phyloP scores from a whole-genome alignment of 352 stramenopile species.

The Pythium utonaiense region DNA sequence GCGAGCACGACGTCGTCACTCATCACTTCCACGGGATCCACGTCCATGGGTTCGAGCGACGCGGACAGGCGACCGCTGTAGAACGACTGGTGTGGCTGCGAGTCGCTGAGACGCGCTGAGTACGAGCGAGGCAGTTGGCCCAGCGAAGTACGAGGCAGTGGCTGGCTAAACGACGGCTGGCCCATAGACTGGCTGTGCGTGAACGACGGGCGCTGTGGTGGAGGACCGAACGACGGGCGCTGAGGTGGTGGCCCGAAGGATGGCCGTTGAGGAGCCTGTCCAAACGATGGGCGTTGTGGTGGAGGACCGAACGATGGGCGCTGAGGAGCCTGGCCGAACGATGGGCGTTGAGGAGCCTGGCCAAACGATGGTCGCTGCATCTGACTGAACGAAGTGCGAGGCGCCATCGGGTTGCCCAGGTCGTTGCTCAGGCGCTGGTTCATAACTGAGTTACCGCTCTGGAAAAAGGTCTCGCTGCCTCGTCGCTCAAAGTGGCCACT shows the following conservation, averaged over 20 bases:
- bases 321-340: slow-evolving; percentile 3
- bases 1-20: slow-evolving; percentile 22
- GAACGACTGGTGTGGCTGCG: slow-evolving; percentile 11
- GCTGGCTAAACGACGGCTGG: neutral
- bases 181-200: too few relatives aligned
- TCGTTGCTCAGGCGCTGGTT: slow-evolving; percentile 25
- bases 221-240: too few relatives aligned
- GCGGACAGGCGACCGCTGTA: slow-evolving; percentile 20
- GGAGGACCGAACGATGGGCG: neutral
- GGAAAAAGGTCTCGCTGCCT: slow-evolving; percentile 27
- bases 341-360: slow-evolving; percentile 4
- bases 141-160: slow-evolving; percentile 16
- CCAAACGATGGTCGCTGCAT: slow-evolving; percentile 6
- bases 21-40: slow-evolving; percentile 22
- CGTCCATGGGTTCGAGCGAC: slow-evolving; percentile 18
- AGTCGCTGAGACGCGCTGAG: slow-evolving; percentile 19
- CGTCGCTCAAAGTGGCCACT: slow-evolving; percentile 20
- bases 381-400: slow-evolving; percentile 14
- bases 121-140: slow-evolving; percentile 19
- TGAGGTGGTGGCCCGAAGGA: too few relatives aligned
- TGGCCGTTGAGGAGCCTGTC: slow-evolving; percentile 1
- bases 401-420: neutral
- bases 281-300: slow-evolving; percentile 14
- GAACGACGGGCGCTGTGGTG: too few relatives aligned
- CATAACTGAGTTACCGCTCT: slow-evolving; percentile 22